Base-by-base conservation (phyloP, 345 rosid genomes). In the Gossypium thurberi region DNA sequence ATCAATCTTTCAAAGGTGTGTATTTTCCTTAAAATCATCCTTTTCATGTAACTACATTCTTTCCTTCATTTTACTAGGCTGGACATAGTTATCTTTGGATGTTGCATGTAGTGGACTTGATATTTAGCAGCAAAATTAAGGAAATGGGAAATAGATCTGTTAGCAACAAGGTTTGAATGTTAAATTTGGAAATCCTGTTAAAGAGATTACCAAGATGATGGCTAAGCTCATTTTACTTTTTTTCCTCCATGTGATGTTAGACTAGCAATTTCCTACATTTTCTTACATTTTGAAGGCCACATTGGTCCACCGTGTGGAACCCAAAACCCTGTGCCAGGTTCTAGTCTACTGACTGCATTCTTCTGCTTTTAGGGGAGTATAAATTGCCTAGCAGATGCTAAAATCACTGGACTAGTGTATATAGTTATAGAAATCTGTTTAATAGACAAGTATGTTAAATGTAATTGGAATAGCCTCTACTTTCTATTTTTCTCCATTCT, bases 1-100 rank as follows among this genome's bases (percentile, higher is more conserved):
- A 87, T 92, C 72, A 78, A 84, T 37, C 76, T 80, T 82, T 79
- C 91, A 44, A 91, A 92, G 98, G 99, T 92, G 75, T 51, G 57
- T 55, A 18, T 78, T 66, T 10, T 52, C 1, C 61, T 56, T 20
- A 18, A 3, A 2, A 46, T 7, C 12, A 21, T 20, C 53, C 53
- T 26, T 20, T 65, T 65, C 18, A 21, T 43, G 28, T 46, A 66
- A 66, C 56, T 66, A 47, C 15, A 66, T 21, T 46, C 26, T 13
- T 9, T 10, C 20, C 18, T 70, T 40, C 8, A 6, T 15, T 28
- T 57, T 28, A 70, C 25, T 28, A 40, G 76, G 20, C 18, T 25
- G 51, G 23, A 43, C 28, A 9, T 20, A 13, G 21, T 65, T 65
- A 43, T 48, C 14, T 53, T 48, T 15, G 18, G 13, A 46, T 26